Evolutionary conservation across 2,329 filamentous ascomycete genomes (phyloP).

Genomic region (Ceratocystis albifundus): DNA sequence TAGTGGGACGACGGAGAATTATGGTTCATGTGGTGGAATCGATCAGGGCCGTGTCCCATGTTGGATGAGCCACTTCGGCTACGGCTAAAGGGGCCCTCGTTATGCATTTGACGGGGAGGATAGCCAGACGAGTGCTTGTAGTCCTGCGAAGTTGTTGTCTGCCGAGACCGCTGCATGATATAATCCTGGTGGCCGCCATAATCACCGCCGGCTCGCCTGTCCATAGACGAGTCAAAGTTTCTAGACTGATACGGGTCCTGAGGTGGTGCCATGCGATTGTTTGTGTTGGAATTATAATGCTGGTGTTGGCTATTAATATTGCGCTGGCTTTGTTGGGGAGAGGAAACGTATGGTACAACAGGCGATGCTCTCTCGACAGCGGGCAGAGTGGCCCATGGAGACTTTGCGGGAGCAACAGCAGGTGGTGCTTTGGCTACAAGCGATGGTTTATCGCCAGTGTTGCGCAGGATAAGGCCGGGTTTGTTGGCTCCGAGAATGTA

Average conservation of each 20-base stretch:
- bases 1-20: conserved; percentile 1
- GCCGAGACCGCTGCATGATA: conserved; percentile 17
- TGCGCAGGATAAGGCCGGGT: conserved; percentile 55
- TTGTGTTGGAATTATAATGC: background rate
- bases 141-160: conserved; percentile 19
- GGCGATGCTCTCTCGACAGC: conserved; percentile 74
- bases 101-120: conserved; percentile 14
- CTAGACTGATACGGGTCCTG: conserved; percentile 14
- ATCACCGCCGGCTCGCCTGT: conserved; percentile 15
- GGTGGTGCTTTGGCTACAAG: conserved; percentile 60
- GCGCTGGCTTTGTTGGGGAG: conserved; percentile 27
- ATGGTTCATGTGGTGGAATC: conserved; percentile 16
- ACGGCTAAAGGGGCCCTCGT: conserved; percentile 18
- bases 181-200: conserved; percentile 8
- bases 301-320: conserved; percentile 26
- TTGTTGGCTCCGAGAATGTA: conserved; percentile 28
- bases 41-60: conserved; percentile 13
- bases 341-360: conserved; percentile 32
- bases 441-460: conserved; percentile 55
- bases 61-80: conserved; percentile 20
- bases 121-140: conserved; percentile 20
- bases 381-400: conserved; percentile 80
- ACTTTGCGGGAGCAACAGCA: conserved; percentile 62
- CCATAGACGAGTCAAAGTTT: conserved; percentile 15
- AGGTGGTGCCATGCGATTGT: background rate